A percentile compares a stretch with the other conserved stretches of the same genome.
Evolutionary conservation across 495 filamentous ascomycete genomes (phyloP).

Genomic region (Cudoniella acicularis): DNA sequence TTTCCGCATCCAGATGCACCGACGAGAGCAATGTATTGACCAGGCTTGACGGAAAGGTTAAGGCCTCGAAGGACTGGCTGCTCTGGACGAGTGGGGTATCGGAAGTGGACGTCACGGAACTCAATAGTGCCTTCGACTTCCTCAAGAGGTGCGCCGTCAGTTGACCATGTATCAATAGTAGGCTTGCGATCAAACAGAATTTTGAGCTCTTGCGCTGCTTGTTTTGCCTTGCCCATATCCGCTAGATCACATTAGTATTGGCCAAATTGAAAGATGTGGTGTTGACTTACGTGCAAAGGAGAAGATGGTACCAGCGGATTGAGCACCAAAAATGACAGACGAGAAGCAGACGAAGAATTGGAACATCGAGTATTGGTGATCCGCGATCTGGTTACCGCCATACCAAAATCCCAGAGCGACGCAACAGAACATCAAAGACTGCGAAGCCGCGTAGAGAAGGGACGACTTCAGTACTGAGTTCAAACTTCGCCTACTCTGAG

Average conservation of each 20-base stretch:
- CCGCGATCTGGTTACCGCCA: conserved; percentile 74
- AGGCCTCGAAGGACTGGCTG: conserved; percentile 74
- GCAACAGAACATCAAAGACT: conserved; percentile 75
- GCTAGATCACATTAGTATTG: conserved; percentile 26
- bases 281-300: conserved; percentile 57
- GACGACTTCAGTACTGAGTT: conserved; percentile 65
- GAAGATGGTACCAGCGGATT: conserved; percentile 84
- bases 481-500: conserved; percentile 59
- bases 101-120: conserved; percentile 75
- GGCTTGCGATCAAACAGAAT: conserved; percentile 75
- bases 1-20: conserved; percentile 83
- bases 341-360: conserved; percentile 85
- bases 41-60: conserved; percentile 66
- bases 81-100: conserved; percentile 76
- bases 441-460: conserved; percentile 71
- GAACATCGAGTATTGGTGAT: conserved; percentile 64
- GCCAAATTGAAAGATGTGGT: conserved; percentile 8
- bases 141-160: conserved; percentile 58
- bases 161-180: conserved; percentile 77
- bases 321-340: conserved; percentile 76
- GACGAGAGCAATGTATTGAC: conserved; percentile 77
- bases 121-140: conserved; percentile 66
- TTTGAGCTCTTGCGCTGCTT: conserved; percentile 72
- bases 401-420: conserved; percentile 95
- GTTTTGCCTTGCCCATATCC: conserved; percentile 86